Conservation (phyloP, 2,329 filamentous ascomycete species). For the Diaporthe australafricana region DNA sequence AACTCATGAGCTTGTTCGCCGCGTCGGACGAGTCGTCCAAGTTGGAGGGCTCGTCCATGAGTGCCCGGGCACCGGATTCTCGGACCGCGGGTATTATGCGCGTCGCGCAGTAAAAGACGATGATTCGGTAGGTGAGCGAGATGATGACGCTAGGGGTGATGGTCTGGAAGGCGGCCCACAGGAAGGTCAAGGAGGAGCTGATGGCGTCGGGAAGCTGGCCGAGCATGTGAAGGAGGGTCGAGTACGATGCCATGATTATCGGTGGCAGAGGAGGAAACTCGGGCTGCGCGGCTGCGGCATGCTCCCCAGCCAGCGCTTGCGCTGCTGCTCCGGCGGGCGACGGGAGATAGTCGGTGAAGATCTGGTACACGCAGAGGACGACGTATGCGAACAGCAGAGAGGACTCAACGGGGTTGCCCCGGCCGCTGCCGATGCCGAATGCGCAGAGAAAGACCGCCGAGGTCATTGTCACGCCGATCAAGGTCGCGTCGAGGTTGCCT, state of each 20-base stretch:
- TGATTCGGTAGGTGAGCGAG: slow-evolving; percentile 90
- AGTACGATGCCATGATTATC: slow-evolving; percentile 98
- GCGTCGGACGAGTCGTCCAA: slow-evolving; percentile 80
- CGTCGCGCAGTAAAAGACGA: slow-evolving; percentile 95
- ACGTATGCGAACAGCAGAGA: slow-evolving; percentile 96
- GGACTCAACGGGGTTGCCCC: slow-evolving; percentile 94
- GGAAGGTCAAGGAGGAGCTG: slow-evolving; percentile 85
- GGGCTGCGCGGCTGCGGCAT: slow-evolving; percentile 69
- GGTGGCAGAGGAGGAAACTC: slow-evolving; percentile 97
- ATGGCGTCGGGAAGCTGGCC: slow-evolving; percentile 86
- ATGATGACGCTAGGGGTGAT: slow-evolving; percentile 97
- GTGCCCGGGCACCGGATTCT: slow-evolving; percentile 83
- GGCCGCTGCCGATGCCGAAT: slow-evolving; percentile 93
- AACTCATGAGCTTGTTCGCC: slow-evolving; percentile 81
- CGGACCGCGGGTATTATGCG: slow-evolving; percentile 95
- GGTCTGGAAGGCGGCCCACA: slow-evolving; percentile 92
- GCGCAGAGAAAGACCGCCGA: slow-evolving; percentile 92
- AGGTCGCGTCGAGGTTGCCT: slow-evolving; percentile 88
- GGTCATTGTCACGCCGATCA: slow-evolving; percentile 93
- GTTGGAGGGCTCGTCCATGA: slow-evolving; percentile 86
- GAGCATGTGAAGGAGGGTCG: slow-evolving; percentile 86
- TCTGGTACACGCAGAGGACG: slow-evolving; percentile 98
- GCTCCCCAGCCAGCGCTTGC: slow-evolving; percentile 60
- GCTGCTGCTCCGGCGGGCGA: slow-evolving; percentile 67
- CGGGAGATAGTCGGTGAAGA: slow-evolving; percentile 97